Evolutionary conservation across 768 basidiomycete species (phyloP).

Genomic region (Tricholoma sp.): DNA sequence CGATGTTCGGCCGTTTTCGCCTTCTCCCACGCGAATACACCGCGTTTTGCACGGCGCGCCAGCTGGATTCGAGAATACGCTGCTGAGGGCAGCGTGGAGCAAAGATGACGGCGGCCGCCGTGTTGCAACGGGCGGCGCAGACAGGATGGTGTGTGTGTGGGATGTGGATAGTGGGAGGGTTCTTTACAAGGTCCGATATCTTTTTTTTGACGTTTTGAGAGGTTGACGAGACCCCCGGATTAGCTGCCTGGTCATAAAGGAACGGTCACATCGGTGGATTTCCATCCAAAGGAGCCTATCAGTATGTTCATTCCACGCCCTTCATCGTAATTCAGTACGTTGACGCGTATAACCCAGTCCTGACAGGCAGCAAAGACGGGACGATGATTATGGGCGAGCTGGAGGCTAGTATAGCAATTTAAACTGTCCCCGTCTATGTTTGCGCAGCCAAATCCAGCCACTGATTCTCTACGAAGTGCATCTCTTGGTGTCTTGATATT

Average conservation of each 20-base stretch:
- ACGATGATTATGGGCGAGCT: conserved; percentile 92
- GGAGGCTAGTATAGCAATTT: conserved; percentile 54
- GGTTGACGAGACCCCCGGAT: not conserved
- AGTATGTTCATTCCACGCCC: conserved; percentile 44
- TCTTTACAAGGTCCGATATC: conserved; percentile 65
- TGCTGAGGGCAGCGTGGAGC: conserved; percentile 87
- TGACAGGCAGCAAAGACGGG: conserved; percentile 89
- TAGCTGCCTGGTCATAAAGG: conserved; percentile 96
- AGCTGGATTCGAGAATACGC: conserved; percentile 88
- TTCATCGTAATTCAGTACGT: not conserved
- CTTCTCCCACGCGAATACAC: conserved; percentile 76
- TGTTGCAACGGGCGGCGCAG: conserved; percentile 86
- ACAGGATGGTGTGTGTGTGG: conserved; percentile 84
- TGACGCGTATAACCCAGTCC: conserved; percentile 42
- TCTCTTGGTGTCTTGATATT: not conserved
- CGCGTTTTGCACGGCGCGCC: conserved; percentile 79
- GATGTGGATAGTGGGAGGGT: conserved; percentile 74
- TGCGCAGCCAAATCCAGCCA: not conserved
- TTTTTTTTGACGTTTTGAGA: not conserved
- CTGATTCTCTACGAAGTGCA: not conserved
- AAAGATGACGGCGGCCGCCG: conserved; percentile 75
- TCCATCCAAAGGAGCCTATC: conserved; percentile 94
- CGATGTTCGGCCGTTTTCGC: conserved; percentile 91
- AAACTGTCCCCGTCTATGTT: conserved; percentile 9
- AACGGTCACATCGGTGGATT: conserved; percentile 92